Conservation (phyloP, 257 asterid species). For the Rehmannia glutinosa region DNA sequence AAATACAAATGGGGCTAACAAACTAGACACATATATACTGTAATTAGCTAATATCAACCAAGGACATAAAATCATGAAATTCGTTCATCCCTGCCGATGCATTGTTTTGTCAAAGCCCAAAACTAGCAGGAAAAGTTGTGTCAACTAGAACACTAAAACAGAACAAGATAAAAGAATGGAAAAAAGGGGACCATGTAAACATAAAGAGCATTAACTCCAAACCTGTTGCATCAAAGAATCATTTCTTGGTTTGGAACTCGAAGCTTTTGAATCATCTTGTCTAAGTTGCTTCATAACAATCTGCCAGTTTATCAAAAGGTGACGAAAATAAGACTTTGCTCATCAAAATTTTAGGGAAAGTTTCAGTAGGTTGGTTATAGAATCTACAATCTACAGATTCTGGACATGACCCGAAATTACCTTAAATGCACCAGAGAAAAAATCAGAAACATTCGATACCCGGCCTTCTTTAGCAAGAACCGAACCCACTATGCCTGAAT, state of each 20-base stretch:
- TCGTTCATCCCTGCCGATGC: not conserved
- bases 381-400: not conserved
- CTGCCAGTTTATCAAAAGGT: constrained; percentile 38
- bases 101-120: not conserved
- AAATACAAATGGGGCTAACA: not conserved
- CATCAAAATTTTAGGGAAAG: not conserved
- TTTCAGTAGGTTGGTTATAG: not conserved
- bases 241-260: constrained; percentile 54
- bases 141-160: constrained; percentile 1
- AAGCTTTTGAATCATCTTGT: constrained; percentile 48
- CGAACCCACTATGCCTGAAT: constrained; percentile 81
- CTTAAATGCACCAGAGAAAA: constrained; percentile 73
- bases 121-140: not conserved
- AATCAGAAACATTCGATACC: constrained; percentile 44
- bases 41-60: not conserved
- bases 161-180: not conserved
- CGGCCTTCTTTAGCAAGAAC: constrained; percentile 80
- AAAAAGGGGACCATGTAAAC: not conserved
- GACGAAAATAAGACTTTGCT: constrained; percentile 5
- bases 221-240: constrained; percentile 88
- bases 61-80: not conserved
- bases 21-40: not conserved
- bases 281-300: constrained; percentile 42
- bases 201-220: constrained; percentile 7
- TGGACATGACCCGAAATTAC: constrained; percentile 27